Percentiles rank a stretch among this genome's conserved stretches.
These are phyloP conservation scores for Microbotryum saponariae DNA, from an alignment of 1,284 basidiomycete species.

Conservation along the genomic window DNA sequence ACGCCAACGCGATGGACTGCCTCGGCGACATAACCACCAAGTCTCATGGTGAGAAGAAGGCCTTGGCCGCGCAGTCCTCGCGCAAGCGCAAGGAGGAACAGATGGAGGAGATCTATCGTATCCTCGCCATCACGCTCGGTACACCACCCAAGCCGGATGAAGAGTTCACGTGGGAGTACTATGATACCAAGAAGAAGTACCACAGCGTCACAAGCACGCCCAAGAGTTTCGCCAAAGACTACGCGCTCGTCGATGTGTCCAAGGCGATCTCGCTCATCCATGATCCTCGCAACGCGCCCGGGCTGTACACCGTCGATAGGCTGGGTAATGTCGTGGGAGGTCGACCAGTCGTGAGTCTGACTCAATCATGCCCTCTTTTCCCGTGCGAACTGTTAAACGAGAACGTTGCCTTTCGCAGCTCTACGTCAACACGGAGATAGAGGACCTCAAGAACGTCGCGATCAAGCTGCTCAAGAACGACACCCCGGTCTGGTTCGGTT, in stretches of 20 bases:
- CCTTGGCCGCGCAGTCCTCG: slow-evolving; percentile 33
- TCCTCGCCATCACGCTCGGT: slow-evolving; percentile 77
- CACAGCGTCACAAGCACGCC: slow-evolving; percentile 69
- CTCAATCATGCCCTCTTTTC: slow-evolving; percentile 47
- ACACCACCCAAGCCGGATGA: slow-evolving; percentile 66
- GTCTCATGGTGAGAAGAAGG: slow-evolving; percentile 23
- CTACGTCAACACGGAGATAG: slow-evolving; percentile 77
- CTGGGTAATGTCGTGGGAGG: slow-evolving; percentile 88
- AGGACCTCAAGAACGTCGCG: slow-evolving; percentile 69
- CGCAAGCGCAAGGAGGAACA: slow-evolving; percentile 67
- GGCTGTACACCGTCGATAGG: slow-evolving; percentile 85
- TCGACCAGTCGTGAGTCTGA: slow-evolving; percentile 50
- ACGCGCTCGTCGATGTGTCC: slow-evolving; percentile 43
- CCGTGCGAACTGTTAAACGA: background rate
- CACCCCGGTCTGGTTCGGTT: slow-evolving; percentile 72
- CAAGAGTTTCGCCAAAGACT: slow-evolving; percentile 52
- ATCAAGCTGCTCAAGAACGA: slow-evolving; percentile 81
- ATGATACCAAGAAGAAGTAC: slow-evolving; percentile 67
- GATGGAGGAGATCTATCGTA: slow-evolving; percentile 76
- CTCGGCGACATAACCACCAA: slow-evolving; percentile 42
- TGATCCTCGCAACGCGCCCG: slow-evolving; percentile 76
- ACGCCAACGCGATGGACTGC: slow-evolving; percentile 37
- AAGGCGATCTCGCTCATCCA: slow-evolving; percentile 88
- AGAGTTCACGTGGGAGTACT: slow-evolving; percentile 68
- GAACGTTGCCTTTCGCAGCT: background rate